Conservation (phyloP, 2,329 filamentous ascomycete species). For the Cordyceps pruinosa region DNA sequence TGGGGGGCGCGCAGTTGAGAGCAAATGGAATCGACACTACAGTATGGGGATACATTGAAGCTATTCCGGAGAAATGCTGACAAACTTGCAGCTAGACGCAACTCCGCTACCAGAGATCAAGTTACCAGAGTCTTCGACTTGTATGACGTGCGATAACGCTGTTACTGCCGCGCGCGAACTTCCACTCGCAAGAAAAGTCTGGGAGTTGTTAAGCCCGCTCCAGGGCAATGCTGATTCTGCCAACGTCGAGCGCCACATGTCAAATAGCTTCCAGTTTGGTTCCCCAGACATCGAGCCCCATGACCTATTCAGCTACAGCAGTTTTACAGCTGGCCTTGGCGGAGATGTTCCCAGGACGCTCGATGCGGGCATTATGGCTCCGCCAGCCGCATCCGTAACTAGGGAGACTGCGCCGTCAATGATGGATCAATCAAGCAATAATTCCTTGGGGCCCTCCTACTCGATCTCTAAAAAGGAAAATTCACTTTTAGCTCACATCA, state of each 20-base stretch:
- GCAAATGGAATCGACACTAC: slow-evolving; percentile 18
- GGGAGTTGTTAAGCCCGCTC: slow-evolving; percentile 30
- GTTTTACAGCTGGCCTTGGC: not conserved
- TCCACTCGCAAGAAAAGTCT: slow-evolving; percentile 27
- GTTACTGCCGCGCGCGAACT: slow-evolving; percentile 32
- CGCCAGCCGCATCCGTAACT: not conserved
- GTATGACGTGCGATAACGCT: slow-evolving; percentile 25
- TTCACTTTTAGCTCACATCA: slow-evolving; percentile 1
- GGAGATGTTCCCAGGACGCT: not conserved
- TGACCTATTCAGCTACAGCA: not conserved
- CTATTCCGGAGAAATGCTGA: not conserved
- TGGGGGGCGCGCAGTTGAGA: slow-evolving; percentile 29
- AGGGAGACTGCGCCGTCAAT: not conserved
- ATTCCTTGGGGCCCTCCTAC: slow-evolving; percentile 4
- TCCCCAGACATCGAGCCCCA: slow-evolving; percentile 17
- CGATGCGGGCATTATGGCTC: not conserved
- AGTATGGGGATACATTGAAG: slow-evolving; percentile 17
- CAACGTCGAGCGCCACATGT: slow-evolving; percentile 31
- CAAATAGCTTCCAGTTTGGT: slow-evolving; percentile 27
- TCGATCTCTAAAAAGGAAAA: not conserved
- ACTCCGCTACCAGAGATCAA: not conserved
- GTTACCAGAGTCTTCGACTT: slow-evolving; percentile 17
- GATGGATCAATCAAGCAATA: slow-evolving; percentile 9
- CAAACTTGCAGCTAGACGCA: not conserved
- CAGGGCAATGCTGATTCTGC: slow-evolving; percentile 31